Evolutionary conservation across 2,329 filamentous ascomycete genomes (phyloP), one percentile per base, ranked within the genome.

Genomic region (Fusarium sp.): DNA sequence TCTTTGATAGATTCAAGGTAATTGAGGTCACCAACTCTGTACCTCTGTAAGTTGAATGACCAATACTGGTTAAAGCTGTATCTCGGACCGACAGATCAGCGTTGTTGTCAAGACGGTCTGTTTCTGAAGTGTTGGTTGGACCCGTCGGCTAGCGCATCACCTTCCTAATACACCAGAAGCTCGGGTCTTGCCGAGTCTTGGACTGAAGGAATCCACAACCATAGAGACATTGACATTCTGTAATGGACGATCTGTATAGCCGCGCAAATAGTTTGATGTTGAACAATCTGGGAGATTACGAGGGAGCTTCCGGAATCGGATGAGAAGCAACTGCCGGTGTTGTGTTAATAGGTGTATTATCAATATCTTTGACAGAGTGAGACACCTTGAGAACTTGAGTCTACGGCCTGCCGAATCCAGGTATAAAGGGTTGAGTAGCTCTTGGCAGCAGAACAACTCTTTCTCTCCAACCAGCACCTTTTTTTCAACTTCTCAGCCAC

Each of bases 311-410:
- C 49, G 13, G 1, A 17, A 15, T n/a, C 18, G 33, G 49, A n/a
- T 13, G 6, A 1, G 33, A 52, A 6, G 0, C 13, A 52, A 52
- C 33, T 38, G 18, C 49, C 22, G 49, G 15, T 11, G 33, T 9
- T 6, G 6, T 9, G 9, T 7, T 27, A 12, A 10, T 12, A 18
- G 17, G 27, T 31, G 14, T 17, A 5, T 20, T 50, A 15, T 50
- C 6, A 5, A 35, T 1, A 12, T 4, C 3, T 0, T 14, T 7
- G 5, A 8, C 5, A 35, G 12, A 14, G 18, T 25, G 2, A 9
- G 14, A 25, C 10, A 10, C 1, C 7, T 35, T 18, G n/a, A 25
- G 2, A 10, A 8, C 4, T 11, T 15, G 6, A 27, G 13, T 4
- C 2, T 20, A 4, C 3, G 6, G 12, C 4, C 2, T 5, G 3